phyloP scores from a whole-genome alignment of 495 filamentous ascomycete species.

The Amphirosellinia nigrospora region DNA sequence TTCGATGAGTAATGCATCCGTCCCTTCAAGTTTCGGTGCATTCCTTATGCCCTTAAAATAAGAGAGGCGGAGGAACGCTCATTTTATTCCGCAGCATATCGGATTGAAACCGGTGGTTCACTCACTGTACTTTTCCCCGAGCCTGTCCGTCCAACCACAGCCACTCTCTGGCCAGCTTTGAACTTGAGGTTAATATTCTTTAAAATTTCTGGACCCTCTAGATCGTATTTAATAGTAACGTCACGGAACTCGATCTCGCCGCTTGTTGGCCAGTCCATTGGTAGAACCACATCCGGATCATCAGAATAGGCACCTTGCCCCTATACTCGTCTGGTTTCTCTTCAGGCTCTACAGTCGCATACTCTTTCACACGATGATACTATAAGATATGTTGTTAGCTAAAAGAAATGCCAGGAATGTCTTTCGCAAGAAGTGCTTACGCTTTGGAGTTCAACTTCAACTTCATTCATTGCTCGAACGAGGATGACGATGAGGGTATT shows the following conservation, averaged over 20 bases:
- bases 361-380: slow-evolving; percentile 58
- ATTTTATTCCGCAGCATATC: not conserved
- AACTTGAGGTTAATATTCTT: slow-evolving; percentile 58
- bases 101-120: not conserved
- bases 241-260: slow-evolving; percentile 57
- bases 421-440: slow-evolving; percentile 29
- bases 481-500: slow-evolving; percentile 51
- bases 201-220: slow-evolving; percentile 55
- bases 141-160: slow-evolving; percentile 63
- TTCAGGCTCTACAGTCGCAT: slow-evolving; percentile 52
- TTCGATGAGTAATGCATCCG: not conserved
- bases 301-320: slow-evolving; percentile 34
- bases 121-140: slow-evolving; percentile 64
- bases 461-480: slow-evolving; percentile 54
- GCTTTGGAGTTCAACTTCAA: slow-evolving; percentile 58
- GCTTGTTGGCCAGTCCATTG: slow-evolving; percentile 53
- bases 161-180: slow-evolving; percentile 59
- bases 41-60: not conserved
- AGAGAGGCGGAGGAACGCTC: not conserved
- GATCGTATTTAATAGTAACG: slow-evolving; percentile 56
- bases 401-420: not conserved
- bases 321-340: slow-evolving; percentile 43
- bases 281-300: slow-evolving; percentile 36
- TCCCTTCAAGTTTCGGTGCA: not conserved
- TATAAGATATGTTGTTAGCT: not conserved